Evolutionary conservation across 2,329 filamentous ascomycete species (phyloP).

Genomic region (Keithomyces neogunnii): DNA sequence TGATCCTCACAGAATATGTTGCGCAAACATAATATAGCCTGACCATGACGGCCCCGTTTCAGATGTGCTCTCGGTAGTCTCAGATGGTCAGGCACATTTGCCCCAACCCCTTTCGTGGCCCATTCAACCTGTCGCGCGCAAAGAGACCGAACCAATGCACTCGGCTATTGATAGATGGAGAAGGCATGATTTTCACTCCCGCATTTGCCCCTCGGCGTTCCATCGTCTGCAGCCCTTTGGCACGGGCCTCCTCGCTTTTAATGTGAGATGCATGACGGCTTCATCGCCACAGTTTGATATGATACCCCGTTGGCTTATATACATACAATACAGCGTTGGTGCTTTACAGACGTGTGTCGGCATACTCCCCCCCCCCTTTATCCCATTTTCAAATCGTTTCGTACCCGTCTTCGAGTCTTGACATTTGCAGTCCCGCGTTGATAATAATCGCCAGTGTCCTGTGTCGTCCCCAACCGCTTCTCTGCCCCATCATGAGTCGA

Average conservation of each 20-base stretch:
- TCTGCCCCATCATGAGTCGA: conserved; percentile 10
- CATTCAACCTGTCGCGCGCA: no score
- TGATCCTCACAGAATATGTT: no score
- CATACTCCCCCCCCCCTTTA: not conserved
- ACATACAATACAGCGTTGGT: not conserved
- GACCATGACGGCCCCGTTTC: not conserved
- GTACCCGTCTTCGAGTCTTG: not conserved
- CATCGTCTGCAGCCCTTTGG: not conserved
- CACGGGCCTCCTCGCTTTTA: conserved; percentile 1
- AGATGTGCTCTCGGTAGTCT: conserved; percentile 1
- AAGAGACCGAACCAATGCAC: no score
- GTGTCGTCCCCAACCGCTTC: no score
- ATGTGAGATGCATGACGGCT: not conserved
- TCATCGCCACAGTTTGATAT: not conserved
- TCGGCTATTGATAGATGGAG: no score
- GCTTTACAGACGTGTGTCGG: not conserved
- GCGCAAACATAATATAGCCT: not conserved
- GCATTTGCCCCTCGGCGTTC: not conserved
- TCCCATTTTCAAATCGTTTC: not conserved
- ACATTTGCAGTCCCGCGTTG: not conserved
- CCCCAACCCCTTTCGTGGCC: not conserved
- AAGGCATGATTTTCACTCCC: conserved; percentile 1
- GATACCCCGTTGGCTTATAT: not conserved
- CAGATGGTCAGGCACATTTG: not conserved
- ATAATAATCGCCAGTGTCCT: no score